These are phyloP conservation scores for Draba incana DNA, from an alignment of 345 rosid species.

Conservation along the genomic window DNA sequence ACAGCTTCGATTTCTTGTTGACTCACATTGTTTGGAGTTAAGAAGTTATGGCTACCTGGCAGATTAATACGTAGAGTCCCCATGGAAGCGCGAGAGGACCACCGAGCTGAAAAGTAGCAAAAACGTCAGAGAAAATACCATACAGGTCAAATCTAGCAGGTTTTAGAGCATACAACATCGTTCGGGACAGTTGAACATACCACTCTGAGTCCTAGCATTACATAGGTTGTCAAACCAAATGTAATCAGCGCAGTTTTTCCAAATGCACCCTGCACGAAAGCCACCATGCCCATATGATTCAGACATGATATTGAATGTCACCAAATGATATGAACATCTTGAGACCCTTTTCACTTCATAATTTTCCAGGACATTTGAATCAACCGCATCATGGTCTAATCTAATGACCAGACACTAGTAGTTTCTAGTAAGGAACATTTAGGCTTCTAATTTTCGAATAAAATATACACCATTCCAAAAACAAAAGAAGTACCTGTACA, in stretches of 20 bases:
- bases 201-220: conserved; percentile 91
- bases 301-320: neutral
- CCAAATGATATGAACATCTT: neutral
- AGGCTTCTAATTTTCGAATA: neutral
- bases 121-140: neutral
- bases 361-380: neutral
- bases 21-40: conserved; percentile 9
- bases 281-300: conserved; percentile 18
- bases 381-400: conserved; percentile 2
- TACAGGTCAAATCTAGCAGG: neutral
- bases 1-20: neutral
- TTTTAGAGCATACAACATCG: neutral
- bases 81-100: conserved; percentile 95
- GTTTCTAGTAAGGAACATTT: too few relatives aligned
- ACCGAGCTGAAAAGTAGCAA: conserved; percentile 58
- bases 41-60: conserved; percentile 61
- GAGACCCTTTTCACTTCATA: neutral
- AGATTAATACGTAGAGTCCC: conserved; percentile 91
- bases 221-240: conserved; percentile 76
- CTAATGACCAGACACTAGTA: neutral
- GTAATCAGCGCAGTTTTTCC: conserved; percentile 73
- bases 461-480: neutral
- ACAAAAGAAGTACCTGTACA: conserved; percentile 62
- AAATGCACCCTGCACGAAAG: conserved; percentile 67
- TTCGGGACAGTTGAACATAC: conserved; percentile 44